Base-by-base conservation (phyloP, 2,329 filamentous ascomycete species). In the Chaetomium sp. region DNA sequence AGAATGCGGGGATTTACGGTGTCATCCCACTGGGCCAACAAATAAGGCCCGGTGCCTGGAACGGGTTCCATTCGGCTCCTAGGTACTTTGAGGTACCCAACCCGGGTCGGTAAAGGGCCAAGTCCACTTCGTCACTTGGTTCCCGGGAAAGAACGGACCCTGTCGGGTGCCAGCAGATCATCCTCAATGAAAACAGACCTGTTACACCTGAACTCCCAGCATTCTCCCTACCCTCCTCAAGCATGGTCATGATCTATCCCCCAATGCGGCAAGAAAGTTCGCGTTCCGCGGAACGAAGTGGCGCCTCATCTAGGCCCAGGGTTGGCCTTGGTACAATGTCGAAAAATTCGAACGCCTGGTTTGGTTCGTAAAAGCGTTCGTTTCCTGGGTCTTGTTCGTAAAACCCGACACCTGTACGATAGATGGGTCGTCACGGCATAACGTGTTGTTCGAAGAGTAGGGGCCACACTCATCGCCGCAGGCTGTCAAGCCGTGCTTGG, bases 401-500 rank as follows among this genome's bases (percentile, higher is more conserved):
- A 4, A 7, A 2, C 16, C n/a, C 23, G 19, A 31, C 4, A 27
- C n/a, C 10, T 13, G 50, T 31, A 45, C 31, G 29, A 21, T 45
- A 25, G 19, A 25, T 4, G 7, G 25, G 25, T 58, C 55, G 31
- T 63, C 25, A 33, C 25, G 45, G 53, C 57, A 29, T 60, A 3
- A 31, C 2, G 42, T 35, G 25, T 53, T 12, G 51, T 51, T 3
- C 7, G 38, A 31, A 42, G 13, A 7, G 21, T 13, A 47, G n/a
- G 3, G 49, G 49, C 35, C 38, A n/a, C 35, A 21, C 31, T 75
- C 77, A 86, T 76, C 83, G 83, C 74, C 91, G 85, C 69, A 98
- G 81, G 77, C 93, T 96, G 76, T 98, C 92, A 60, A 99, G 84
- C 65, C 95, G 87, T 69, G 95, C 94, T 80, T 98, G 93, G 29